Evolutionary conservation across 148 eudicot species (phyloP), one percentile per base, ranked within the genome.

Genomic region (Cornus suecica): DNA sequence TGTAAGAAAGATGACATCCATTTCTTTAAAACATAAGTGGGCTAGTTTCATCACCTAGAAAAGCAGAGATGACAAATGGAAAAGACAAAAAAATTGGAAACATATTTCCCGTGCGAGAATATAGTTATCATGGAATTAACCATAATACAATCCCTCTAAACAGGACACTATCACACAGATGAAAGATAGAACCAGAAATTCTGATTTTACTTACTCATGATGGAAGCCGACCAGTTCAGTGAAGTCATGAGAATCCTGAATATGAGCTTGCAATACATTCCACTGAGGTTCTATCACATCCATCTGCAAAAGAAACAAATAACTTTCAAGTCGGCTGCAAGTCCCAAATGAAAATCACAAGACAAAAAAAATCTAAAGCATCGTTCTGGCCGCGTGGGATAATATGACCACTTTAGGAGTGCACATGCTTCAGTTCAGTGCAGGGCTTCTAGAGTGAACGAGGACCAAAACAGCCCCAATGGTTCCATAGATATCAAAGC

Each of bases 251-350:
- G 99, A 92, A 78, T 91, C 90, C 78, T 91, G 94, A 72, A 95
- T 90, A 84, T 84, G 97, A 65, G 88, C 78, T 84, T 92, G 97
- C 86, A 95, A 83, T 68, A 95, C 80, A 69, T 92, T 95, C 99
- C 99, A 95, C 74, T 95, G 99, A 54, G 99, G 92, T 87, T 95
- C 99, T 82, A 95, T 95, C 75, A 95, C 99, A 75, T 95, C 99
- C 82, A 95, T 94, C 97, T 94, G 79, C 24, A 20, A 32, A 78
- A 37, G 83, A 68, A 80, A 45, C 78, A 31, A 70, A 4, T 26
- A 25, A 74, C 58, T 18, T 69, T n/a, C 14, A 10, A 37, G 22
- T 24, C 16, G 24, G 31, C 63, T 30, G 25, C 52, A 26, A 0
- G 60, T 30, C 71, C 65, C 22, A 23, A 24, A 13, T 25, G n/a